A percentile compares a stretch with the other conserved stretches of the same genome.
These are phyloP conservation scores for Colletotrichum sp. DNA, from an alignment of 2,329 filamentous ascomycete genomes.

Conservation along the genomic window DNA sequence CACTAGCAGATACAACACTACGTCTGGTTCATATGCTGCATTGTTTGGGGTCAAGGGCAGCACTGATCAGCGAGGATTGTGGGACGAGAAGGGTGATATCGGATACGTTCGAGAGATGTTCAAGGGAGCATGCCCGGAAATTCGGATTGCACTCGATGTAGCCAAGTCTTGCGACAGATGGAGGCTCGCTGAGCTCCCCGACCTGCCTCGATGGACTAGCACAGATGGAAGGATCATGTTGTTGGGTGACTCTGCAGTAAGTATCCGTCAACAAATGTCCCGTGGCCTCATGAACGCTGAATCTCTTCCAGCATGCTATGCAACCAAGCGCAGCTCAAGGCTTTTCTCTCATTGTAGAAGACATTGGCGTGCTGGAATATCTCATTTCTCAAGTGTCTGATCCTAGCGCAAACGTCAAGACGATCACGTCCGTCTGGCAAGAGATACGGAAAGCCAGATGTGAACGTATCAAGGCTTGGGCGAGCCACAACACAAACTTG, in stretches of 20 bases:
- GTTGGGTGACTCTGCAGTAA: constrained; percentile 24
- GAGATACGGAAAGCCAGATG: constrained; percentile 23
- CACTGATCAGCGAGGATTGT: constrained; percentile 25
- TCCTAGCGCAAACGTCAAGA: rapidly evolving
- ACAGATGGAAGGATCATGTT: constrained; percentile 19
- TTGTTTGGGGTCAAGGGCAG: constrained; percentile 23
- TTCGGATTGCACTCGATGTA: constrained; percentile 13
- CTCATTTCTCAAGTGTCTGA: neutral
- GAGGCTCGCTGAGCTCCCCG: constrained; percentile 25
- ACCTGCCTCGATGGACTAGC: constrained; percentile 25
- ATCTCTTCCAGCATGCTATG: neutral
- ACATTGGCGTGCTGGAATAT: neutral
- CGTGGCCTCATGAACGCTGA: rapidly evolving
- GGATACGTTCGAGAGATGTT: constrained; percentile 22
- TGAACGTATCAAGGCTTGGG: constrained; percentile 23
- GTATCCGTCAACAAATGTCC: neutral
- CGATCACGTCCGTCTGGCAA: constrained; percentile 17
- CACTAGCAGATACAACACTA: constrained; percentile 21
- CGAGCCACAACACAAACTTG: constrained; percentile 13
- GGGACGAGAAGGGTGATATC: constrained; percentile 28
- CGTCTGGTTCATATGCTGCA: neutral
- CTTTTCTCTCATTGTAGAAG: neutral
- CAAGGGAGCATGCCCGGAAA: constrained; percentile 13
- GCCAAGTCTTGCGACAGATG: constrained; percentile 24
- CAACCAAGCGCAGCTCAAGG: neutral